Conservation (phyloP, 768 basidiomycete genomes). For the Pulveroboletus ravenelii region DNA sequence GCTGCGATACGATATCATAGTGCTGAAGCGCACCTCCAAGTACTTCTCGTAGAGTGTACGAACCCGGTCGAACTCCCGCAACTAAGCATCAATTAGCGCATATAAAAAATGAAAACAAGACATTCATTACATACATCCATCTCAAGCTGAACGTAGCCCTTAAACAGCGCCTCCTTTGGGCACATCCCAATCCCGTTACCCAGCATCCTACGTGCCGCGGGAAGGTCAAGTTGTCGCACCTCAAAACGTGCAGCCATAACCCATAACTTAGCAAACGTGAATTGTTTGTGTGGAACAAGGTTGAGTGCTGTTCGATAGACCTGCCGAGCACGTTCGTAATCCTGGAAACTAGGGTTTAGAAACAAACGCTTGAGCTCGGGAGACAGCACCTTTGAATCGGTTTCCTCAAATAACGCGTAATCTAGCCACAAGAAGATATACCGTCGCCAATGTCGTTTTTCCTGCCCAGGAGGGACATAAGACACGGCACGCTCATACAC, state of each 20-base stretch:
- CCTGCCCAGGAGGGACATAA: constrained; percentile 89
- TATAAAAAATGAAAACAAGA: not conserved
- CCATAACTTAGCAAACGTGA: constrained; percentile 98
- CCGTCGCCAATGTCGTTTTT: constrained; percentile 89
- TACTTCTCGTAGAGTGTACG: constrained; percentile 91
- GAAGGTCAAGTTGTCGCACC: constrained; percentile 73
- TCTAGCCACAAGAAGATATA: constrained; percentile 93
- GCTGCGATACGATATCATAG: not conserved
- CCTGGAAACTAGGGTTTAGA: constrained; percentile 40
- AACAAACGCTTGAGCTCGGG: not conserved
- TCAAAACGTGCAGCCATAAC: constrained; percentile 90
- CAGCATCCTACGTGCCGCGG: constrained; percentile 82
- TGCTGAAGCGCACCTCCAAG: constrained; percentile 58
- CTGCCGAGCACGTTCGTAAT: constrained; percentile 79
- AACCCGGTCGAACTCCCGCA: constrained; percentile 94
- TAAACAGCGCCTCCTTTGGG: constrained; percentile 93
- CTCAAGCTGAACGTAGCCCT: constrained; percentile 92
- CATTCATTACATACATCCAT: constrained; percentile 57
- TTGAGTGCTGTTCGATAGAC: constrained; percentile 87
- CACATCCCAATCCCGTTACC: constrained; percentile 93
- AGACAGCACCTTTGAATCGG: constrained; percentile 73
- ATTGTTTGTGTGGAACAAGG: constrained; percentile 92
- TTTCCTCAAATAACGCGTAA: constrained; percentile 96
- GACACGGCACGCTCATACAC: constrained; percentile 94
- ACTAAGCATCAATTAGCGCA: constrained; percentile 36